Evolutionary conservation across 1,284 basidiomycete genomes (phyloP).

Genomic region (Prillingera fragicola): DNA sequence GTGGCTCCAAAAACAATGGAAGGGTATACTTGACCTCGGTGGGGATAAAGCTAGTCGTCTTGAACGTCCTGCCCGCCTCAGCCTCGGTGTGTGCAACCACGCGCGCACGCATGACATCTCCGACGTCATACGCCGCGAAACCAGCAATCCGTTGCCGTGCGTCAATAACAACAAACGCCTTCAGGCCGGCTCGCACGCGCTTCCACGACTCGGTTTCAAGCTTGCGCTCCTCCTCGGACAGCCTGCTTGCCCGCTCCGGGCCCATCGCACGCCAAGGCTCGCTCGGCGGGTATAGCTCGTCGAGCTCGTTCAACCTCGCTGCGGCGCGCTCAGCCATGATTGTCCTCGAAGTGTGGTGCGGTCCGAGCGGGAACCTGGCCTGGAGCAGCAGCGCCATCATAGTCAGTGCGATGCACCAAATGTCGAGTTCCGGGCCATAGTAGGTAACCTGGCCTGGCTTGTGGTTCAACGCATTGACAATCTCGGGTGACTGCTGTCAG

Average conservation of each 20-base stretch:
- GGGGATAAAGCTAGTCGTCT: conserved; percentile 51
- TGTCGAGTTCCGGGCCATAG: conserved; percentile 54
- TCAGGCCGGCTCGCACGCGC: conserved; percentile 47
- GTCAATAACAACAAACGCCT: conserved; percentile 51
- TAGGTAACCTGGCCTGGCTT: conserved; percentile 52
- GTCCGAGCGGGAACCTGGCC: conserved; percentile 53
- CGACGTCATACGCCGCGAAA: conserved; percentile 47
- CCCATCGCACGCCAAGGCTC: conserved; percentile 28
- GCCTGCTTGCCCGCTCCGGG: neutral
- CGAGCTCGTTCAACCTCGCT: conserved; percentile 49
- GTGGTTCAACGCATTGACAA: conserved; percentile 51
- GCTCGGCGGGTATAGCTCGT: conserved; percentile 39
- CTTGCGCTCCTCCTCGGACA: conserved; percentile 21
- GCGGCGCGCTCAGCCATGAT: conserved; percentile 50
- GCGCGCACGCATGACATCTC: conserved; percentile 23
- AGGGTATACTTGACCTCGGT: conserved; percentile 51
- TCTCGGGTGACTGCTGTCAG: conserved; percentile 51
- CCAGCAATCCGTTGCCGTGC: conserved; percentile 49
- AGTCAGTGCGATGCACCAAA: conserved; percentile 56
- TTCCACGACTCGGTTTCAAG: conserved; percentile 31
- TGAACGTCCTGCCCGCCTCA: conserved; percentile 42
- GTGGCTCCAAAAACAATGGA: conserved; percentile 35
- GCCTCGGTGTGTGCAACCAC: conserved; percentile 19
- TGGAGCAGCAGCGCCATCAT: conserved; percentile 53
- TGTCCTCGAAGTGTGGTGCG: conserved; percentile 50